Evolutionary conservation across 2,329 filamentous ascomycete genomes (phyloP).

Genomic region (Colletotrichum euphorbiae): DNA sequence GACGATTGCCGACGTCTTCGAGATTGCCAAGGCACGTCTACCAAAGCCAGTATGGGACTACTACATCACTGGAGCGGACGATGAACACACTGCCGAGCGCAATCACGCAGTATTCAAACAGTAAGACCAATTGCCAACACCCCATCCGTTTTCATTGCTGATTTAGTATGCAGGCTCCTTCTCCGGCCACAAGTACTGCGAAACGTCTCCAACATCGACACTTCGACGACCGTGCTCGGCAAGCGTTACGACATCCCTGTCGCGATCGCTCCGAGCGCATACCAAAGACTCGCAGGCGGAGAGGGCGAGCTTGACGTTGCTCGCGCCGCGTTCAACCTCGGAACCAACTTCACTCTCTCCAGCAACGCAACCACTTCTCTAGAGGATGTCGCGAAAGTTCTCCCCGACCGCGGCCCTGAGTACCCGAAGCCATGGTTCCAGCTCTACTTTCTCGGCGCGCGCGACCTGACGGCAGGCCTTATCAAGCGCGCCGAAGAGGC

Average conservation of each 20-base stretch:
- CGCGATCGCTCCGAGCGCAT: constrained; percentile 47
- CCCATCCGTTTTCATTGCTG: not conserved
- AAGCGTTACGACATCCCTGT: constrained; percentile 43
- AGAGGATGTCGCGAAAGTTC: constrained; percentile 44
- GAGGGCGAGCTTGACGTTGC: constrained; percentile 47
- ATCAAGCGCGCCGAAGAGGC: constrained; percentile 45
- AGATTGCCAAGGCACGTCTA: constrained; percentile 35
- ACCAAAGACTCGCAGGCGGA: constrained; percentile 45
- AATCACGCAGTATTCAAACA: constrained; percentile 40
- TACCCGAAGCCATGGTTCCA: constrained; percentile 43
- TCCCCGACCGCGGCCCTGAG: constrained; percentile 29
- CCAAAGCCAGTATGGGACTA: constrained; percentile 41
- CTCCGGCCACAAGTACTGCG: constrained; percentile 39
- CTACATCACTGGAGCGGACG: constrained; percentile 43
- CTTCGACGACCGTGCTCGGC: constrained; percentile 36
- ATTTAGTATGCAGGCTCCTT: constrained; percentile 11
- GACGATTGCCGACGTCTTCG: constrained; percentile 35
- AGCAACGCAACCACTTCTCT: constrained; percentile 45
- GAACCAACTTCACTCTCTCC: constrained; percentile 45
- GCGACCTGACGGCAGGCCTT: constrained; percentile 41
- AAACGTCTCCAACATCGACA: constrained; percentile 42
- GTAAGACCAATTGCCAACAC: constrained; percentile 19
- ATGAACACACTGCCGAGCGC: constrained; percentile 40
- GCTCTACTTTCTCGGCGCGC: constrained; percentile 42
- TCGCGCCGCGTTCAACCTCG: constrained; percentile 42